Base-by-base conservation (phyloP, 2,329 filamentous ascomycete species). In the Dothideomycetes sp. region DNA sequence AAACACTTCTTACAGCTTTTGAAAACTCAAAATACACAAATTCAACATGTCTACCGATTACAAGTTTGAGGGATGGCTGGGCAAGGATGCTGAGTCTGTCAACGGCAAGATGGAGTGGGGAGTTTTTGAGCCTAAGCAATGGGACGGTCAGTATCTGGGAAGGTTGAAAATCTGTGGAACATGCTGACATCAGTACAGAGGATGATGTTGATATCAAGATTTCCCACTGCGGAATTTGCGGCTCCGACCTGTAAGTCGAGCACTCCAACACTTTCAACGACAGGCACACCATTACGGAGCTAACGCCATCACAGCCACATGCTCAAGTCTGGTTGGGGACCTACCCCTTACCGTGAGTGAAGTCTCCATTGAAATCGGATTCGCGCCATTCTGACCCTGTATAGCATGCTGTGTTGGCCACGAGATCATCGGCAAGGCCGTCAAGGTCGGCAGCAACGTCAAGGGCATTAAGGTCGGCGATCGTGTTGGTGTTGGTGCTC, bases 31-130 rank as follows among this genome's bases (percentile, higher is more conserved):
- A 4, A 18, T 8, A 35, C 16, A 37, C 35, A 31, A 11, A 18
- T 17, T 37, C 45, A 49, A 15, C 9, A 50, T 50, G 48, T 40
- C 43, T 41, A 52, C 58, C 41, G 58, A 67, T 46, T 68, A 69
- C 56, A 68, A 66, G 41, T 76, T 76, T 52, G 63, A 72, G 52
- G 73, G 73, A 50, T 76, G 73, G 72, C 60, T 75, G 47, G 73
- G 68, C 51, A 63, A 69, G 27, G 67, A 69, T 55, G 50, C 62
- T 22, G 57, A 59, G 43, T 58, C 70, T 10, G 66, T 59, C 24
- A 53, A 73, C 38, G 73, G 73, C 42, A 72, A 72, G 39, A 70
- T 75, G 64, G 62, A 60, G 24, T 74, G 70, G 70, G 59, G 66
- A 31, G 56, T 61, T n/a, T 69, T 65, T 46, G 49, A 53, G n/a